Evolutionary conservation across 176 grass and related monocot genomes (phyloP), one percentile per base, ranked within the genome.

Genomic region (Pontederia crassipes): DNA sequence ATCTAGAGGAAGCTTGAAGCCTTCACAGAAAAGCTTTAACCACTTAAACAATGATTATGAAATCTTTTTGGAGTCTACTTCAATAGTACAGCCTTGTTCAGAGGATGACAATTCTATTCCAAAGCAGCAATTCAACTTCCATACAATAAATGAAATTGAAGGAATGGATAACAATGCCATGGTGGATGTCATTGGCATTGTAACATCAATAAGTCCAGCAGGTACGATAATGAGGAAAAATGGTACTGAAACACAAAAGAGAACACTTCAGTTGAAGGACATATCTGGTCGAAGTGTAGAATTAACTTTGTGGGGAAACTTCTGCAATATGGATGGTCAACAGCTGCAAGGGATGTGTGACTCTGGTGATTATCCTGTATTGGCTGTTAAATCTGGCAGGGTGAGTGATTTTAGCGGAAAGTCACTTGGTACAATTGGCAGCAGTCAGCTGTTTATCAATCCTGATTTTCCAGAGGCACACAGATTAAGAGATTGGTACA

Each of bases 121-220:
- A 10, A 86, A 60, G 64, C 74, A 79, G 66, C 77, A 72, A 47
- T 98, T 83, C 50, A 81, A 81, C 59, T 98, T 98, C 72, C 76
- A 64, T n/a, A 59, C 60, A 48, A 89, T 98, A 60, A 86, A 72
- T 1, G 84, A 89, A 85, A 74, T 98, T 69, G 93, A 88, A 72
- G 77, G 46, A 58, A 65, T 98, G 54, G 78, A 82, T 12, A 71
- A 10, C 12, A 59, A 57, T 46, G 46, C 79, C 4, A 74, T 86
- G 26, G 73, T 98, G 11, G 93, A 98, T 85, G 82, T 92, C 48
- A 70, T 98, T 79, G 87, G 87, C n/a, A 62, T 89, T 51, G 84
- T 98, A 60, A 81, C 77, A 7, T 85, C 87, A 28, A 83, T 92
- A 59, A 72, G 63, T 56, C 87, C 93, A 73, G 59, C 81, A 70